Base-by-base conservation (phyloP, 805 yeast species). In the Citeromyces nyonsensis region DNA sequence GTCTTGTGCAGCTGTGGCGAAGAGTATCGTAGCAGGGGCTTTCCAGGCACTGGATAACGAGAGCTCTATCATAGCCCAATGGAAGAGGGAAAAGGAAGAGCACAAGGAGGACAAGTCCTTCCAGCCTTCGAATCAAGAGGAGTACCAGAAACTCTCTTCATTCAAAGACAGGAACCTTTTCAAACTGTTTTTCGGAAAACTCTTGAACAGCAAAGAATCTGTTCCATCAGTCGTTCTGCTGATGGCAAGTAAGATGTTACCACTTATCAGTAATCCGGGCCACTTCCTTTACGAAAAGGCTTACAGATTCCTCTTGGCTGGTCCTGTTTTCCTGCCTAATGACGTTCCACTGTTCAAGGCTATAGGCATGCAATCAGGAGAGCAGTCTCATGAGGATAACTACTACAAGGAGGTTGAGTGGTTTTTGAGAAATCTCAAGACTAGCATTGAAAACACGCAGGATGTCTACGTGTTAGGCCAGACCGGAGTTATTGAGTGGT, bases 241-340 rank as follows among this genome's bases (percentile, higher is more conserved):
- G 11, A 47, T 71, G 34, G 50, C 75, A 26, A 66, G 83, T 1
- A 63, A 67, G 33, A 47, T 84, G 26, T 54, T 72, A 4, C 66
- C 70, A 3, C 57, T 82, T 2, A 48, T 82, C 36, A 49, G 61
- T 5, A 71, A 75, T 38, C 95, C 96, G 0, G 70, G 74, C 0
- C 88, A 82, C 39, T 65, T 63, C 42, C 49, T 88, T 13, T 81
- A 77, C 49, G 95, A 85, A 39, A 70, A 71, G 40, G 69, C 72
- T 0, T 70, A 63, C 42, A 66, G 76, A 36, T 83, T 73, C 64
- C 60, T 85, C 8, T 54, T 83, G 25, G 54, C 69, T 4, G 67
- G 69, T 26, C 75, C 82, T 3, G 48, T 46, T 10, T 44, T 66
- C 30, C 54, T 54, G 37, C 33, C 45, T 5, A 45, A 42, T 33